Percentiles rank a stretch among this genome's conserved stretches.
phyloP scores from a whole-genome alignment of 345 rosid genomes.

The Corchorus capsularis region DNA sequence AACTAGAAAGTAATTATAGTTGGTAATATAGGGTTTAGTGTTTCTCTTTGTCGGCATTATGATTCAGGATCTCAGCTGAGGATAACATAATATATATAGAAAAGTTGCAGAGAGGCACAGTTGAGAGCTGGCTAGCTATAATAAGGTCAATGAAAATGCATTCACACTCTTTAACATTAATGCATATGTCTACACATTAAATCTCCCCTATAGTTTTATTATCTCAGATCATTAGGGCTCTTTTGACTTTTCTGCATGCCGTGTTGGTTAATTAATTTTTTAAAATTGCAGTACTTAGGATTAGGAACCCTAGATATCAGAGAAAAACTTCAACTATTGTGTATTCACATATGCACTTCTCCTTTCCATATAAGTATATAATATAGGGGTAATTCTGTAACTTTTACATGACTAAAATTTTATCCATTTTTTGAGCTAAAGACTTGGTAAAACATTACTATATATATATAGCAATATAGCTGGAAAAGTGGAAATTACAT shows the following conservation, averaged over 20 bases:
- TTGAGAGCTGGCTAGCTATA: neutral
- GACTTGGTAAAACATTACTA: neutral
- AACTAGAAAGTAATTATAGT: neutral
- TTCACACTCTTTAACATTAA: neutral
- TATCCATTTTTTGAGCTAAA: neutral
- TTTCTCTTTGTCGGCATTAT: neutral
- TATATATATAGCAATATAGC: too few relatives aligned
- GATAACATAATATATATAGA: constrained; percentile 8
- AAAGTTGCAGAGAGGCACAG: neutral
- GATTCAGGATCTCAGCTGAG: neutral
- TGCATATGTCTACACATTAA: neutral
- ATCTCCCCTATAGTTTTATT: neutral
- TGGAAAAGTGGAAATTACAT: neutral
- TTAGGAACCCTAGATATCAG: neutral
- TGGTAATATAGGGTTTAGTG: neutral
- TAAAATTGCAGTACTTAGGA: neutral
- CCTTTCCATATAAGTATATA: neutral
- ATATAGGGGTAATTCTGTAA: constrained; percentile 6
- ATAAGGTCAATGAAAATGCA: constrained; percentile 6
- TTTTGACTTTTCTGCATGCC: neutral
- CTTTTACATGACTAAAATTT: neutral
- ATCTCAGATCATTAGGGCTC: neutral
- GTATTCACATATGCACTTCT: too few relatives aligned
- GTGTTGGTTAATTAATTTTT: neutral
- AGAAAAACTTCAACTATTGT: neutral